Base-by-base conservation (phyloP, 1,284 basidiomycete genomes). In the Fomitiporia mediterranea region DNA sequence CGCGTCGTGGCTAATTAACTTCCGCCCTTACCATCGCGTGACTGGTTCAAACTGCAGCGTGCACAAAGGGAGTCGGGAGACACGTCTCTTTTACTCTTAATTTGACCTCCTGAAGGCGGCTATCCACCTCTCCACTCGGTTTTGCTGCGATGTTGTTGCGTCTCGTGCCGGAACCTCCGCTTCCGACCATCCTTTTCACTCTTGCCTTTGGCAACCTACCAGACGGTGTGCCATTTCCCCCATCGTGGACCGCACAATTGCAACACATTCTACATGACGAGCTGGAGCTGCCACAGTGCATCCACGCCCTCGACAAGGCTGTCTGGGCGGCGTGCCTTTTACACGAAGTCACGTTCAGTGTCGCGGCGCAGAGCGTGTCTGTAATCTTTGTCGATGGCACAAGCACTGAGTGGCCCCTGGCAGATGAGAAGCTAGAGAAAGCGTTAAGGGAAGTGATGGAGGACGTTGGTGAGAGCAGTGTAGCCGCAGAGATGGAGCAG, bases 111-210 rank as follows among this genome's bases (percentile, higher is more conserved):
- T 30, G 44, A 28, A 7, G 25, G 13, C 25, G 11, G 25, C 44
- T 43, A 23, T 43, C 27, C 44, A 25, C 25, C 27, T 46, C 25
- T 30, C 27, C 44, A n/a, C n/a, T n/a, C n/a, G n/a, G n/a, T n/a
- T n/a, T 30, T 30, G 8, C 44, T n/a, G 25, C 53, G 21, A 91
- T 91, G 89, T 73, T 86, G 57, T 81, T 91, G 60, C 80, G 81
- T 64, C 78, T 92, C 58, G 67, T 86, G 49, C 80, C 81, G 13
- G 71, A 75, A 0, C 65, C 73, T 1, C 72, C 77, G 1, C 74
- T 81, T 42, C 80, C 86, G 15, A 81, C 83, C 43, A 82, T 93
- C 64, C 79, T 89, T 66, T 90, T 91, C 71, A 81, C 78, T 28
- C 70, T 91, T 51, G 69, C 80, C 30, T 83, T 89, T 59, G 69